Conservation (phyloP, 768 basidiomycete genomes). For the Naematelia aurantialba region DNA sequence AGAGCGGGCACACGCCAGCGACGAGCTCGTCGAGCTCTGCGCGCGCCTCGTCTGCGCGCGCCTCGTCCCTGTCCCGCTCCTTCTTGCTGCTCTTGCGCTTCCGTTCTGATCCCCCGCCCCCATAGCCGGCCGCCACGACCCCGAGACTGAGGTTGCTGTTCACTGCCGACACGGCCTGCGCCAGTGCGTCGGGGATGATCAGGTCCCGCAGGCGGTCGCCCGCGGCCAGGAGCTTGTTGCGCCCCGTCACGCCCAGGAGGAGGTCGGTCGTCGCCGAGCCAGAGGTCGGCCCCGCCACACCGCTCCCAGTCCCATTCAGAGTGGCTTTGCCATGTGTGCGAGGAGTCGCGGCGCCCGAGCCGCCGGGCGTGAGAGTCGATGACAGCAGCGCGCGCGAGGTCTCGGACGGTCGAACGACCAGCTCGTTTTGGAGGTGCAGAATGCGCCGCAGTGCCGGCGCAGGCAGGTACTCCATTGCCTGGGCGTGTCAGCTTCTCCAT, state of each 20-base stretch:
- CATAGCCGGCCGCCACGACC: constrained; percentile 53
- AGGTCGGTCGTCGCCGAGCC: constrained; percentile 41
- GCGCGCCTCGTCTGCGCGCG: constrained; percentile 68
- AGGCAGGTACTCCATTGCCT: constrained; percentile 92
- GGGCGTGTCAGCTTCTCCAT: constrained; percentile 7
- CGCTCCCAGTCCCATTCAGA: too few relatives aligned
- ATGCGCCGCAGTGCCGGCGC: constrained; percentile 77
- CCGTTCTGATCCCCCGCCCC: constrained; percentile 37
- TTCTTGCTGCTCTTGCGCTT: constrained; percentile 53
- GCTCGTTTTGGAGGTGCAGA: constrained; percentile 74
- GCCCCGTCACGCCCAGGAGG: constrained; percentile 41
- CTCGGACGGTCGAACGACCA: constrained; percentile 58
- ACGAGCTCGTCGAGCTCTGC: constrained; percentile 84
- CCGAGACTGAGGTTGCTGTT: not conserved
- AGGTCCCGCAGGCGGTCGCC: constrained; percentile 86
- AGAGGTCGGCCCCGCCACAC: constrained; percentile 18
- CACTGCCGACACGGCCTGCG: constrained; percentile 64
- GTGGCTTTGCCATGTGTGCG: constrained; percentile 6
- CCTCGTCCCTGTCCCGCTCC: constrained; percentile 56
- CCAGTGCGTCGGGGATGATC: constrained; percentile 89
- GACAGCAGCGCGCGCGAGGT: constrained; percentile 37
- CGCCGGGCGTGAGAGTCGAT: constrained; percentile 9
- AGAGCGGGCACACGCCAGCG: constrained; percentile 84
- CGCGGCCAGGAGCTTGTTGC: constrained; percentile 70
- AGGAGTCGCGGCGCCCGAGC: constrained; percentile 3